Conservation (phyloP, 306 rosid genomes). For the Hippophae gyantsensis region DNA sequence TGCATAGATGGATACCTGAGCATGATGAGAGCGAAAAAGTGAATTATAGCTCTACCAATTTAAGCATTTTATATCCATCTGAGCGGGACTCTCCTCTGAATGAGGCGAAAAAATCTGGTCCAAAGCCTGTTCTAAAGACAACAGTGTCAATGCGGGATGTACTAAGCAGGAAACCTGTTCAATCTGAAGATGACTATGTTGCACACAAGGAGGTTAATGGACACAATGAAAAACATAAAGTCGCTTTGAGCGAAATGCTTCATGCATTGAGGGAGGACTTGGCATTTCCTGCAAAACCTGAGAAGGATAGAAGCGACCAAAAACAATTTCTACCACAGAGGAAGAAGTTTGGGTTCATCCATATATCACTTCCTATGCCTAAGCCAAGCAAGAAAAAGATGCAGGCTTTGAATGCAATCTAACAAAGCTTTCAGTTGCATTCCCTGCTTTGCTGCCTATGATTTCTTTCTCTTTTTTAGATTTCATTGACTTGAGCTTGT, state of each 20-base stretch:
- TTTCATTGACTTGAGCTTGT: too few relatives aligned
- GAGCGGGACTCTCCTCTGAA: slow-evolving; percentile 33
- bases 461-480: neutral
- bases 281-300: slow-evolving; percentile 40
- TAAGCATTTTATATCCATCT: slow-evolving; percentile 26
- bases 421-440: neutral
- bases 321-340: slow-evolving; percentile 45
- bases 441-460: neutral
- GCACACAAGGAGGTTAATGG: slow-evolving; percentile 36
- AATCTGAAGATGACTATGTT: slow-evolving; percentile 37
- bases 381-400: slow-evolving; percentile 56
- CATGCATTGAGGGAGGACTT: slow-evolving; percentile 61
- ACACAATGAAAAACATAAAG: slow-evolving; percentile 47
- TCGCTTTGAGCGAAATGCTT: slow-evolving; percentile 91
- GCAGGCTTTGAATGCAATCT: slow-evolving; percentile 30
- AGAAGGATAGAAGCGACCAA: slow-evolving; percentile 42
- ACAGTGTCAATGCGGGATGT: slow-evolving; percentile 82
- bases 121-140: slow-evolving; percentile 45
- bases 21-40: slow-evolving; percentile 18
- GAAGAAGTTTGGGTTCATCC: slow-evolving; percentile 87
- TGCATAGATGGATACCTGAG: slow-evolving; percentile 58
- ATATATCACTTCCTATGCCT: slow-evolving; percentile 65
- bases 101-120: slow-evolving; percentile 21
- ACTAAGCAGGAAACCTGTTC: slow-evolving; percentile 67
- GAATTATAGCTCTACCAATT: slow-evolving; percentile 25